Evolutionary conservation across 257 asterid species (phyloP).

Genomic region (Coffea eugenioides): DNA sequence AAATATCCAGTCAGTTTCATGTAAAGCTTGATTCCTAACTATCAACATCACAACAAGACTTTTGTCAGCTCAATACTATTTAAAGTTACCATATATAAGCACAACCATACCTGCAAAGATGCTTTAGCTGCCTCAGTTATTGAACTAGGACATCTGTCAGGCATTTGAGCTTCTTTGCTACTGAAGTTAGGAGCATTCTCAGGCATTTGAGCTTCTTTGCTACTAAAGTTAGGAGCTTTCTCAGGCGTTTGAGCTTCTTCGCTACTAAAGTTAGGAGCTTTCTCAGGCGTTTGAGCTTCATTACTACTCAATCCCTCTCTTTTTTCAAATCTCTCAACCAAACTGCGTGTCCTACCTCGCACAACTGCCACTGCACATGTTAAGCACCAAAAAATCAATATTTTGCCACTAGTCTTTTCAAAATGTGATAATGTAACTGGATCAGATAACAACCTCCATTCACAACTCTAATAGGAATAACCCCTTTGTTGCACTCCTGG

Average conservation of each 20-base stretch:
- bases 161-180: slow-evolving; percentile 40
- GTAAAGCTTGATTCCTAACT: neutral
- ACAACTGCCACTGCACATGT: slow-evolving; percentile 67
- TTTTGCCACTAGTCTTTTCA: slow-evolving; percentile 12
- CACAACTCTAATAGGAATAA: slow-evolving; percentile 61
- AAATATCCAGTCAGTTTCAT: neutral
- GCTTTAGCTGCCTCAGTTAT: slow-evolving; percentile 14
- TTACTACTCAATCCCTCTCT: slow-evolving; percentile 45
- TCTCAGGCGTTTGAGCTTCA: slow-evolving; percentile 43
- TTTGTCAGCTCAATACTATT: neutral
- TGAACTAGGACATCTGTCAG: slow-evolving; percentile 30
- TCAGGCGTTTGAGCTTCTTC: slow-evolving; percentile 41
- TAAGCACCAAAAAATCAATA: slow-evolving; percentile 25
- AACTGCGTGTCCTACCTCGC: slow-evolving; percentile 88
- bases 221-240: slow-evolving; percentile 16
- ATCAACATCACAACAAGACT: neutral
- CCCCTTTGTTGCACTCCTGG: slow-evolving; percentile 43
- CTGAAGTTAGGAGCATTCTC: neutral
- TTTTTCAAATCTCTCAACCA: slow-evolving; percentile 90
- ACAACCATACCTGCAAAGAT: slow-evolving; percentile 11
- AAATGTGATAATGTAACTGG: neutral
- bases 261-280: slow-evolving; percentile 16
- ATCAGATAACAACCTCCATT: slow-evolving; percentile 69
- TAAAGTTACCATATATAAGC: neutral
- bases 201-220: neutral